Evolutionary conservation across 2,329 filamentous ascomycete species (phyloP).

Genomic region (Pseudocercospora fuligena): DNA sequence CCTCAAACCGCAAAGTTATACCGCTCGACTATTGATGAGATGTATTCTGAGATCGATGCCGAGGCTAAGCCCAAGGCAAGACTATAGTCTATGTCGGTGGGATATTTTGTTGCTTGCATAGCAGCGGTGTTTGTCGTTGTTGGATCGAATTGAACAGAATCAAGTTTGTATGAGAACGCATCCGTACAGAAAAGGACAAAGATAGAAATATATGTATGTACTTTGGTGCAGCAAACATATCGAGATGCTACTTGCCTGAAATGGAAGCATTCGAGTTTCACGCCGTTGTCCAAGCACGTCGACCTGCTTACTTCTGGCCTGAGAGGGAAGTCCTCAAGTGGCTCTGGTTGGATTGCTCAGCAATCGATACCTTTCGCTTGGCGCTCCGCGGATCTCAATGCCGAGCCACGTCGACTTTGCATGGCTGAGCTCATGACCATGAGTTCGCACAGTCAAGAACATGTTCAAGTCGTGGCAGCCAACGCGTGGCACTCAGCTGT

Average conservation of each 20-base stretch:
- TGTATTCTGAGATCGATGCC: conserved; percentile 62
- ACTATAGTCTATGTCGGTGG: conserved; percentile 46
- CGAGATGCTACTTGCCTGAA: not conserved
- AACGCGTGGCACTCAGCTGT: not conserved
- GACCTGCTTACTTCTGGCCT: too few species aligned
- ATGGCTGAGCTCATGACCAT: not conserved
- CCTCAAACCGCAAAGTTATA: conserved; percentile 69
- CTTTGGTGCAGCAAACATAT: not conserved
- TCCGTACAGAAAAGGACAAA: not conserved
- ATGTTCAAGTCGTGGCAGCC: not conserved
- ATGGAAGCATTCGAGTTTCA: not conserved
- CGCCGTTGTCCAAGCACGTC: too few species aligned
- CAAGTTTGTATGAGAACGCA: not conserved
- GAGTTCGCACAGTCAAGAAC: not conserved
- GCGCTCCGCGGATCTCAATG: not conserved
- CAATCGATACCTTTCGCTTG: too few species aligned
- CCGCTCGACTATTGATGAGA: conserved; percentile 61
- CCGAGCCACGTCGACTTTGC: not conserved
- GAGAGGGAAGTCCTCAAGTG: too few species aligned
- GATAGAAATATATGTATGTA: not conserved
- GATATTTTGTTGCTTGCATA: not conserved
- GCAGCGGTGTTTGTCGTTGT: not conserved
- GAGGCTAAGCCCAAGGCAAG: conserved; percentile 51
- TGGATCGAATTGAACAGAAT: not conserved
- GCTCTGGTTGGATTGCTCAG: too few species aligned